phyloP scores from a whole-genome alignment of 164 flowering plant species.

The Tetrastigma voinierianum region DNA sequence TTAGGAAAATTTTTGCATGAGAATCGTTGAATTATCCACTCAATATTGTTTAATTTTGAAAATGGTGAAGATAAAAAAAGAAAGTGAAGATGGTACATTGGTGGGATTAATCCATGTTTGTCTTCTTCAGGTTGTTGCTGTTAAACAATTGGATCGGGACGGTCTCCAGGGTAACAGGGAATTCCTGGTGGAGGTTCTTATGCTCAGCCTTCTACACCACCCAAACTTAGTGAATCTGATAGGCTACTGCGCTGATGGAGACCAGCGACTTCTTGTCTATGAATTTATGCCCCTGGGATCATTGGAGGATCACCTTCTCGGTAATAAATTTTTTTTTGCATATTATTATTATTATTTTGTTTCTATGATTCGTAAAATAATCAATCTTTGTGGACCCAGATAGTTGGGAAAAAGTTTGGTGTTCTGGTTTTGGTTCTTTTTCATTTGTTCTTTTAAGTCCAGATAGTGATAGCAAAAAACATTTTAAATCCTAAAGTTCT shows the following conservation, averaged over 20 bases:
- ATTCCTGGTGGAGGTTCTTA: constrained; percentile 51
- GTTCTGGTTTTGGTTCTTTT: too few species aligned
- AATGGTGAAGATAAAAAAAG: too few species aligned
- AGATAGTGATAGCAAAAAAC: neutral
- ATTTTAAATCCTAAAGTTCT: neutral
- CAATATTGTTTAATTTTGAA: too few species aligned
- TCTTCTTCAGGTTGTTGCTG: constrained; percentile 38
- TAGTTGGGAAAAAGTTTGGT: too few species aligned
- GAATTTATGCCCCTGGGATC: constrained; percentile 54
- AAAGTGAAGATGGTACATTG: too few species aligned
- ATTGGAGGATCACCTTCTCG: constrained; percentile 51
- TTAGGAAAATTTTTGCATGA: too few species aligned
- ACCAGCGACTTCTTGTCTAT: constrained; percentile 50
- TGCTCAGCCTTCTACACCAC: constrained; percentile 51
- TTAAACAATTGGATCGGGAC: constrained; percentile 48
- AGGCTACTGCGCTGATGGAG: constrained; percentile 57
- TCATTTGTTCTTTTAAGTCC: neutral
- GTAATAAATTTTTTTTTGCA: constrained; percentile 20
- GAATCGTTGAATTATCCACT: too few species aligned
- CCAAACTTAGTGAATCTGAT: constrained; percentile 45
- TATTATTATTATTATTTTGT: neutral
- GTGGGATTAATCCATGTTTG: too few species aligned
- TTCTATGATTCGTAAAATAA: neutral
- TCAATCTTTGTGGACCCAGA: too few species aligned
- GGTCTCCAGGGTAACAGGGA: constrained; percentile 60